Evolutionary conservation across 768 basidiomycete genomes (phyloP).

Genomic region (Lactarius hatsudake): DNA sequence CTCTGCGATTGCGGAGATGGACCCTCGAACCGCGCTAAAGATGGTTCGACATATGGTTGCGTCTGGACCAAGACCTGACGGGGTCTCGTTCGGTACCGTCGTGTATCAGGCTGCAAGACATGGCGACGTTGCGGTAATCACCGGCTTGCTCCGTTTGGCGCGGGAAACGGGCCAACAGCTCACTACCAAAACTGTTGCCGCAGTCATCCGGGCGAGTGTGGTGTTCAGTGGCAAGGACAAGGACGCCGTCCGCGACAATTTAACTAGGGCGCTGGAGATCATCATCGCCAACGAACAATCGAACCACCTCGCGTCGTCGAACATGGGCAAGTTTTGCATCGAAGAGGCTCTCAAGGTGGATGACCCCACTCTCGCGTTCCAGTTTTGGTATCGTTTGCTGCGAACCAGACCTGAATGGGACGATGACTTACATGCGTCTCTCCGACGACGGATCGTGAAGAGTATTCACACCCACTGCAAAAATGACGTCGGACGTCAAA

Average conservation of each 20-base stretch:
- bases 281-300: slow-evolving; percentile 39
- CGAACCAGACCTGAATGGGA: slow-evolving; percentile 45
- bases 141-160: slow-evolving; percentile 42
- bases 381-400: slow-evolving; percentile 56
- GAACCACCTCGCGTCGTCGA: slow-evolving; percentile 41
- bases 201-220: slow-evolving; percentile 26
- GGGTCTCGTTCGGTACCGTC: slow-evolving; percentile 57
- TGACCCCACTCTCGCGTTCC: slow-evolving; percentile 52
- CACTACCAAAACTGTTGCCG: slow-evolving; percentile 46
- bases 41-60: slow-evolving; percentile 52
- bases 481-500: slow-evolving; percentile 31
- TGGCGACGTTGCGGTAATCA: slow-evolving; percentile 44
- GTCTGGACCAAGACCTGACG: slow-evolving; percentile 49
- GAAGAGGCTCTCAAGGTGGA: slow-evolving; percentile 46
- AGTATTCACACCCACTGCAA: slow-evolving; percentile 35
- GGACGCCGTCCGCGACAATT: slow-evolving; percentile 34
- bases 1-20: slow-evolving; percentile 48
- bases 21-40: slow-evolving; percentile 44
- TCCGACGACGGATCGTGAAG: slow-evolving; percentile 43
- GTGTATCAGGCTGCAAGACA: slow-evolving; percentile 54
- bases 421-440: slow-evolving; percentile 43
- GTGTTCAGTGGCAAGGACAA: slow-evolving; percentile 30
- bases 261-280: slow-evolving; percentile 44
- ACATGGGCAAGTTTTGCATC: slow-evolving; percentile 53
- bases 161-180: slow-evolving; percentile 39